phyloP scores from a whole-genome alignment of 768 basidiomycete genomes.

The Termitomyces sp. region DNA sequence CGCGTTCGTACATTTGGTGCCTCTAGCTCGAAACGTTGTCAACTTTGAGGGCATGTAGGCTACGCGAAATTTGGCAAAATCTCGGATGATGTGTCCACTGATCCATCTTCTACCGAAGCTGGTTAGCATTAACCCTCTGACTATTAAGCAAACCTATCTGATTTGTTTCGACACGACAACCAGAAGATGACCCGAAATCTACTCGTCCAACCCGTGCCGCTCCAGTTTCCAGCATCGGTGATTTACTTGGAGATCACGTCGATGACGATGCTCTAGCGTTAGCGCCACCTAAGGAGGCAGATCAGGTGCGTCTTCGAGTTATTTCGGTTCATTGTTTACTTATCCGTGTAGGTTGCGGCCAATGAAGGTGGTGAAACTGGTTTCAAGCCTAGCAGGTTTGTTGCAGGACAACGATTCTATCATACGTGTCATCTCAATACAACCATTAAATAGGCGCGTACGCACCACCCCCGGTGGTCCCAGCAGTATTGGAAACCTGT shows the following conservation, averaged over 20 bases:
- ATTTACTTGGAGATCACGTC: constrained; percentile 45
- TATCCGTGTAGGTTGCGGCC: constrained; percentile 5
- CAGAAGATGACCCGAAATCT: constrained; percentile 41
- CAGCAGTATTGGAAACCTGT: constrained; percentile 43
- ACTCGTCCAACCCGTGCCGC: constrained; percentile 54
- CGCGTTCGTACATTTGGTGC: constrained; percentile 43
- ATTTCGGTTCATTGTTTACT: neutral
- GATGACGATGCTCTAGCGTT: constrained; percentile 55
- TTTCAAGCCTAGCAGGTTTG: constrained; percentile 49
- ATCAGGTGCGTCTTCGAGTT: constrained; percentile 1
- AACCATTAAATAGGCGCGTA: constrained; percentile 30
- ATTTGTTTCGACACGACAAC: constrained; percentile 10
- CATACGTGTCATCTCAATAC: neutral
- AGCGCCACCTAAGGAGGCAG: constrained; percentile 42
- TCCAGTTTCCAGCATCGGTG: constrained; percentile 48
- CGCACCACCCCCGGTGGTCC: constrained; percentile 43
- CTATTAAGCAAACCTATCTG: neutral
- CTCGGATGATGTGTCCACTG: constrained; percentile 16
- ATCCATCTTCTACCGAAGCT: constrained; percentile 7
- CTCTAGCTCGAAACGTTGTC: neutral
- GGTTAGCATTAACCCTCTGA: neutral
- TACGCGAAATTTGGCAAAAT: constrained; percentile 71
- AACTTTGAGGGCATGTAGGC: constrained; percentile 34
- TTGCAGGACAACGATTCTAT: neutral
- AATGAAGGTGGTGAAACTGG: constrained; percentile 25